Conservation (phyloP, 306 rosid genomes). For the Vigna radiata region DNA sequence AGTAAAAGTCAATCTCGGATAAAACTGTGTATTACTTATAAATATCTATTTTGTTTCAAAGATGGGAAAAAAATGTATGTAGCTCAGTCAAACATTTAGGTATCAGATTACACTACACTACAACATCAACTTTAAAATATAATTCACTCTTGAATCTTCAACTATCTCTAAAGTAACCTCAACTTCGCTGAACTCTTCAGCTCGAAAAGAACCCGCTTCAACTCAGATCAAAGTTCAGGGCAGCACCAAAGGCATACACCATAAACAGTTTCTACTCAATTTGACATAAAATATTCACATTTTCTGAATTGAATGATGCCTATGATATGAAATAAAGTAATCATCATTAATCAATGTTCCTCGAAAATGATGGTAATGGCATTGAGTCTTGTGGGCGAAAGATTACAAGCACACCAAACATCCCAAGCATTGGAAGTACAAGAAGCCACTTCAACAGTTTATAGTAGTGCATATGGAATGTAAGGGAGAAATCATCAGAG, state of each 20-base stretch:
- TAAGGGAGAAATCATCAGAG: conserved; percentile 91
- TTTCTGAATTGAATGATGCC: conserved; percentile 38
- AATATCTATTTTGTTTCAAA: conserved; percentile 43
- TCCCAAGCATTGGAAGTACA: conserved; percentile 94
- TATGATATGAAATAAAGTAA: conserved; percentile 32
- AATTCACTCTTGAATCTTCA: conserved; percentile 51
- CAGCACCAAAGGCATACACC: conserved; percentile 37
- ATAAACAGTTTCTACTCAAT: conserved; percentile 27
- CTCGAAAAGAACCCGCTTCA: conserved; percentile 31
- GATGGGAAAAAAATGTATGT: neutral
- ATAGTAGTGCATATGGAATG: conserved; percentile 97
- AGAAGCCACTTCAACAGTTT: conserved; percentile 95
- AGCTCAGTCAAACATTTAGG: conserved; percentile 24
- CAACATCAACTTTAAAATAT: conserved; percentile 38
- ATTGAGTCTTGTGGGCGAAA: conserved; percentile 87
- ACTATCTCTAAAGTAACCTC: conserved; percentile 40
- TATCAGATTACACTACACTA: conserved; percentile 41
- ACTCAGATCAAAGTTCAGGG: conserved; percentile 22
- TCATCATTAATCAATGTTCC: conserved; percentile 71
- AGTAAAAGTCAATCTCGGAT: neutral
- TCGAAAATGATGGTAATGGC: conserved; percentile 94
- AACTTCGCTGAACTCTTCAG: conserved; percentile 34
- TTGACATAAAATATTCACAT: conserved; percentile 41
- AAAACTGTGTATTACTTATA: conserved; percentile 32
- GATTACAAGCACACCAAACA: conserved; percentile 89